Percentiles rank a stretch among this genome's conserved stretches.
These are phyloP conservation scores for Corchorus capsularis DNA, from an alignment of 345 rosid species.

Conservation along the genomic window DNA sequence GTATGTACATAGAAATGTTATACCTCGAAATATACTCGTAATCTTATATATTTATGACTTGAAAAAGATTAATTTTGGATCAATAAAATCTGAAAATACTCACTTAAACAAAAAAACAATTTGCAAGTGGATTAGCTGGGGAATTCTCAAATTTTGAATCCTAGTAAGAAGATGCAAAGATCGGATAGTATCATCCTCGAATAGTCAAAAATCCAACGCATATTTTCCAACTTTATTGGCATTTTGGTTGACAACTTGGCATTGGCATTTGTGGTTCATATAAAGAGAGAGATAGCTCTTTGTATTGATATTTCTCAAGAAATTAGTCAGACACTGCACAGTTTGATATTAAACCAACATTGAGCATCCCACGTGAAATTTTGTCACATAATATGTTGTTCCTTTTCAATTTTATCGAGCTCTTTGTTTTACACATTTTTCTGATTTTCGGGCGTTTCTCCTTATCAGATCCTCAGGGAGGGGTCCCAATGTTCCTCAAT, in stretches of 20 bases:
- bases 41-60: no score
- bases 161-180: not conserved
- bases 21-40: no score
- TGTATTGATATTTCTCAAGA: not conserved
- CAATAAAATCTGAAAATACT: no score
- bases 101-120: no score
- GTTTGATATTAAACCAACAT: not conserved
- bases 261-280: not conserved
- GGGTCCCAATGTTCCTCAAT: not conserved
- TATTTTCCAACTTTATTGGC: not conserved
- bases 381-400: not conserved
- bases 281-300: not conserved
- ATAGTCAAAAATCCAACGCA: not conserved
- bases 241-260: not conserved
- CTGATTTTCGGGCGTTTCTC: not conserved
- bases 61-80: no score
- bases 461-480: not conserved
- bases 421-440: not conserved
- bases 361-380: constrained; percentile 7
- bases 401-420: not conserved
- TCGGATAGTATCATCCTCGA: not conserved
- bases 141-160: not conserved
- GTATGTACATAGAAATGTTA: no score
- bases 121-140: not conserved
- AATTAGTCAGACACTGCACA: no score